A percentile compares a stretch with the other conserved stretches of the same genome.
These are phyloP conservation scores for Penicillium sp. DNA, from an alignment of 2,329 filamentous ascomycete genomes.

Conservation along the genomic window DNA sequence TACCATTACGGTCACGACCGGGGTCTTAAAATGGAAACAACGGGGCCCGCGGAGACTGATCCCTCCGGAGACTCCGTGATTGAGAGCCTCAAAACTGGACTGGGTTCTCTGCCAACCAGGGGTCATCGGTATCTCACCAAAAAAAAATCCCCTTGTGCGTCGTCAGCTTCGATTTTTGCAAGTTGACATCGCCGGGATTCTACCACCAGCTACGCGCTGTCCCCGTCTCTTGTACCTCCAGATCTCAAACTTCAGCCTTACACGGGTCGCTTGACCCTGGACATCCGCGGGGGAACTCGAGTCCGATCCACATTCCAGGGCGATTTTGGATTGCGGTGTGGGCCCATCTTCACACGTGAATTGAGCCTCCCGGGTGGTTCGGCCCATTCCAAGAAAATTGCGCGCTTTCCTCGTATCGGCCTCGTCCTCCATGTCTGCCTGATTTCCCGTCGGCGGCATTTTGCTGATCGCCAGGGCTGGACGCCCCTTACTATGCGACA, in stretches of 20 bases:
- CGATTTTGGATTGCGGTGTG: background rate
- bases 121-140: background rate
- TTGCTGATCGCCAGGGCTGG: background rate
- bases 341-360: constrained; percentile 9
- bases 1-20: background rate
- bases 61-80: background rate
- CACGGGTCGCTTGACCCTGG: background rate
- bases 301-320: constrained; percentile 4
- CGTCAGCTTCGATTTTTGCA: constrained; percentile 1
- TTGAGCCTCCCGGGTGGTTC: constrained; percentile 15
- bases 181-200: background rate
- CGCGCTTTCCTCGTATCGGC: constrained; percentile 1
- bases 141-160: background rate
- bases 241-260: background rate
- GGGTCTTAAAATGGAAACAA: constrained; percentile 5
- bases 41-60: constrained; percentile 2
- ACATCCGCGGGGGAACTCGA: background rate
- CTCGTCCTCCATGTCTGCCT: constrained; percentile 2
- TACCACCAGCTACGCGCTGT: background rate
- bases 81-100: background rate
- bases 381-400: background rate
- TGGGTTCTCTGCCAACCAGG: background rate
- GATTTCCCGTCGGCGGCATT: background rate
- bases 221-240: too few species aligned
- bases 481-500: background rate